Conservation (phyloP, 805 yeast species). For the Cyberlindnera suaveolens region DNA sequence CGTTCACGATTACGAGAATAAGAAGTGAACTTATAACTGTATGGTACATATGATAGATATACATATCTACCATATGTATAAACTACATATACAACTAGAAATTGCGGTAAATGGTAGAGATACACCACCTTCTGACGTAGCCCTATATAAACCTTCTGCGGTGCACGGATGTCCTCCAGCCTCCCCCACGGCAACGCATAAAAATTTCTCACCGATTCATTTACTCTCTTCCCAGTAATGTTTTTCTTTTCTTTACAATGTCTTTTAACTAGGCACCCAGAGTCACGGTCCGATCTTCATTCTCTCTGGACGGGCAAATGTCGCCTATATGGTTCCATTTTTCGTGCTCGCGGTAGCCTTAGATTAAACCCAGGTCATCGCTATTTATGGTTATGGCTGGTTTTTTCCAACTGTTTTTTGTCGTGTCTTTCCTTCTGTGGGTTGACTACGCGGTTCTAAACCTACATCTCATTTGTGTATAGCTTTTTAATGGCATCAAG, state of each 20-base stretch:
- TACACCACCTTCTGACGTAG: not conserved
- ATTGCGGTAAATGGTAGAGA: no score
- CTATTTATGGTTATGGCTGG: conserved; percentile 7
- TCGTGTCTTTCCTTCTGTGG: conserved; percentile 32
- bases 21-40: conserved; percentile 11
- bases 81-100: no score
- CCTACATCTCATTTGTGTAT: conserved; percentile 38
- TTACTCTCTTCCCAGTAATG: not conserved
- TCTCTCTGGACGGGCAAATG: conserved; percentile 28
- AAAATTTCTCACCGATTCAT: conserved; percentile 3
- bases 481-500: not conserved
- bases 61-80: no score
- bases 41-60: no score
- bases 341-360: conserved; percentile 96
- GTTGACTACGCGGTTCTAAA: conserved; percentile 69
- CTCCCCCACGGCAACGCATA: conserved; percentile 3
- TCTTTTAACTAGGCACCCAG: conserved; percentile 64
- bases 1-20: conserved; percentile 51
- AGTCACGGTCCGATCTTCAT: conserved; percentile 38
- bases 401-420: conserved; percentile 47
- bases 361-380: conserved; percentile 35
- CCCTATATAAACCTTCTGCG: conserved; percentile 2
- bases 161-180: conserved; percentile 5
- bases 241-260: conserved; percentile 19
- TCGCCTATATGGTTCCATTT: conserved; percentile 12